Evolutionary conservation across 768 basidiomycete species (phyloP).

Genomic region (Austroboletus eburneus): DNA sequence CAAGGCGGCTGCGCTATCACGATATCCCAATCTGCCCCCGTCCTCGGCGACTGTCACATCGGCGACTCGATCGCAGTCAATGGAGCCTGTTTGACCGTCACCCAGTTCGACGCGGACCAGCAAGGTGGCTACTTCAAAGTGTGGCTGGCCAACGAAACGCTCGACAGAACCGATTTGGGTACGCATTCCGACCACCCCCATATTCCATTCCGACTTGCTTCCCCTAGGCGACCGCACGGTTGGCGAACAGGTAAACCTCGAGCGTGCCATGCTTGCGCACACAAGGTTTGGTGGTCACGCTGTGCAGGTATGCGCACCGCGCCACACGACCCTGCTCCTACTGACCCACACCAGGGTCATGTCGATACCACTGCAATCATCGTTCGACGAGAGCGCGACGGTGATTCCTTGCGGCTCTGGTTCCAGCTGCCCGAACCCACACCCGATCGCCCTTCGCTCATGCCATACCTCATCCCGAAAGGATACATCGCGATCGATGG

Average conservation of each 20-base stretch:
- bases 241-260: constrained; percentile 84
- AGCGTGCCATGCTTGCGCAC: constrained; percentile 92
- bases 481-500: constrained; percentile 96
- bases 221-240: constrained; percentile 66
- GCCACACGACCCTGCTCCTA: background rate
- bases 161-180: constrained; percentile 90
- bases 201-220: constrained; percentile 4
- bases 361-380: constrained; percentile 87
- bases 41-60: constrained; percentile 84
- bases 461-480: constrained; percentile 86
- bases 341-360: constrained; percentile 61
- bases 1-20: constrained; percentile 78
- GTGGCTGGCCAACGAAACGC: constrained; percentile 94
- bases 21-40: constrained; percentile 63
- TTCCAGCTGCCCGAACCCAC: constrained; percentile 73
- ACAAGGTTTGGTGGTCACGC: constrained; percentile 95
- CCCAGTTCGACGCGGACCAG: constrained; percentile 62
- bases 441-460: constrained; percentile 52
- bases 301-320: constrained; percentile 69
- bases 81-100: constrained; percentile 88
- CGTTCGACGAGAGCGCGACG: constrained; percentile 61
- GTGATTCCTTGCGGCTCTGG: constrained; percentile 80
- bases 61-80: constrained; percentile 95
- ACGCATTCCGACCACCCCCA: constrained; percentile 7
- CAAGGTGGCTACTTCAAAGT: constrained; percentile 85